A percentile compares a stretch with the other conserved stretches of the same genome.
phyloP scores from a whole-genome alignment of 2,329 filamentous ascomycete genomes.

The Verruconis gallopava region DNA sequence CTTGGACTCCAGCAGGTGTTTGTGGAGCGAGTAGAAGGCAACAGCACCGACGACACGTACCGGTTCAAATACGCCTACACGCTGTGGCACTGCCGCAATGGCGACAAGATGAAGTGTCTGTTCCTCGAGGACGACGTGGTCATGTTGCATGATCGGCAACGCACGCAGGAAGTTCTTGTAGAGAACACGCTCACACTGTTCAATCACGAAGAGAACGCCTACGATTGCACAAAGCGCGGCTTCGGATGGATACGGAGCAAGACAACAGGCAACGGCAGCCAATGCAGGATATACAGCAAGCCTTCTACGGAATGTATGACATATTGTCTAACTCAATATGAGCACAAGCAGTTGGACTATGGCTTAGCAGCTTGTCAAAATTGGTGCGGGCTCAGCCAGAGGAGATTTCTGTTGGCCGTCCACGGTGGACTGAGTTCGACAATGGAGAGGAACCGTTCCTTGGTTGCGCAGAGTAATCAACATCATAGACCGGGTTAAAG shows the following conservation, averaged over 20 bases:
- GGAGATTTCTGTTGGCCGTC: background rate
- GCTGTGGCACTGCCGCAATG: background rate
- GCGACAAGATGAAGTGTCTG: constrained; percentile 2
- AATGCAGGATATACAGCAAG: constrained; percentile 1
- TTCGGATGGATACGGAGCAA: constrained; percentile 1
- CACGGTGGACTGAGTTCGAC: constrained; percentile 1
- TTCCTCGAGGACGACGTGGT: constrained; percentile 1
- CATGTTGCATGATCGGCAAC: background rate
- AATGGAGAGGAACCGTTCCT: too few relatives aligned
- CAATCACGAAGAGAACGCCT: constrained; percentile 1
- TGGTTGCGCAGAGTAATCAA: too few relatives aligned
- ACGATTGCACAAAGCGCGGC: background rate
- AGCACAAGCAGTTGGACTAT: background rate
- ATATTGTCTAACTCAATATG: background rate
- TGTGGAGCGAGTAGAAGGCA: background rate
- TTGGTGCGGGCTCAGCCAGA: background rate
- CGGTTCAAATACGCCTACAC: background rate
- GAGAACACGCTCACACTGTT: constrained; percentile 2
- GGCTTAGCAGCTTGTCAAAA: background rate
- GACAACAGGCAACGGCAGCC: background rate
- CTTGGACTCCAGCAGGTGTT: background rate
- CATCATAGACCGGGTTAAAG: too few relatives aligned
- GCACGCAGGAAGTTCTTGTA: background rate
- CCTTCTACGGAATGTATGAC: background rate
- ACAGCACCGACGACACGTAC: background rate